phyloP scores from a whole-genome alignment of 208 protist species.

The Leishmania guyanensis region DNA sequence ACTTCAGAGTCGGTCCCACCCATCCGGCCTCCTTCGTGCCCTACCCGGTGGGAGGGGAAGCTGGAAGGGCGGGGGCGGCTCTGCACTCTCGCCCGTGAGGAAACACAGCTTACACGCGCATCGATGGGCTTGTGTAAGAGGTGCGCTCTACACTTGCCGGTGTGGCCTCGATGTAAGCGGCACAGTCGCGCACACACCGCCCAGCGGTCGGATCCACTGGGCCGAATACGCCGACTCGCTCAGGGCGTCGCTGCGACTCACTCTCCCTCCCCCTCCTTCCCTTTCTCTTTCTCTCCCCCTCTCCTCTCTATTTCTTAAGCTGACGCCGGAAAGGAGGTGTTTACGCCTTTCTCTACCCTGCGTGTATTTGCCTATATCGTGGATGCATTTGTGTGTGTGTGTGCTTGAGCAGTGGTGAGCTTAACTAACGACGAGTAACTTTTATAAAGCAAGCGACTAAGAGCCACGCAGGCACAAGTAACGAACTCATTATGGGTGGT shows the following conservation, averaged over 20 bases:
- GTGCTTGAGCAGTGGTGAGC: not conserved
- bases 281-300: not conserved
- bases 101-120: not conserved
- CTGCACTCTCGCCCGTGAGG: not conserved
- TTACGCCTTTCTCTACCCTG: not conserved
- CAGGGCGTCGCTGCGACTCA: not conserved
- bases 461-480: not conserved
- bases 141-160: too few relatives aligned
- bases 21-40: not conserved
- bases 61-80: not conserved
- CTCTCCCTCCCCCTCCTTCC: not conserved
- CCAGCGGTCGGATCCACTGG: not conserved
- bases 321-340: too few relatives aligned
- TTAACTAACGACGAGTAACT: constrained; percentile 1
- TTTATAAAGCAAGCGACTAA: too few relatives aligned
- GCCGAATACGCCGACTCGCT: not conserved
- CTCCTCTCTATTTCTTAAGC: too few relatives aligned
- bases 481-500: not conserved
- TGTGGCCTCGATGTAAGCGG: too few relatives aligned
- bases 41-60: not conserved
- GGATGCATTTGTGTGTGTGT: not conserved
- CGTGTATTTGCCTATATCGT: not conserved
- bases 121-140: not conserved
- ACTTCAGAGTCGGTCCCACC: not conserved
- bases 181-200: not conserved